A percentile compares a stretch with the other conserved stretches of the same genome.
Conservation (phyloP, 2,329 filamentous ascomycete genomes). For the Thielaviopsis musarum region DNA sequence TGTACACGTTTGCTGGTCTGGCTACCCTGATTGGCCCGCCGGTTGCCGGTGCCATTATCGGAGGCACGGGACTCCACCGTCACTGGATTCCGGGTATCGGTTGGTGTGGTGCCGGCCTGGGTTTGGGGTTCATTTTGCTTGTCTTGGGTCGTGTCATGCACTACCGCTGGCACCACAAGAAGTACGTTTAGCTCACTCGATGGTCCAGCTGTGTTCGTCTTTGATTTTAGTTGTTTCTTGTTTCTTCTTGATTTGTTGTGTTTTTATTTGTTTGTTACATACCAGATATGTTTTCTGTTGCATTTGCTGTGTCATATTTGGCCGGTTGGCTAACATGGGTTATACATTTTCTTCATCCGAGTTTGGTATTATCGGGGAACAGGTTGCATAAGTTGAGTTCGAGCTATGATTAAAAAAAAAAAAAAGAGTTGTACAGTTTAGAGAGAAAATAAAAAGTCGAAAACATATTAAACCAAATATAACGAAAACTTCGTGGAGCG, state of each 20-base stretch:
- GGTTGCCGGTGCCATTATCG: constrained; percentile 24
- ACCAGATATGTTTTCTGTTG: too few species aligned
- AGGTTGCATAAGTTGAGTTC: too few species aligned
- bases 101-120: constrained; percentile 18
- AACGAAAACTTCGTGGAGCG: too few species aligned
- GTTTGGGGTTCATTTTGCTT: constrained; percentile 16
- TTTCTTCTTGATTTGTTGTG: background rate
- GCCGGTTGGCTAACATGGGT: too few species aligned
- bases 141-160: constrained; percentile 14
- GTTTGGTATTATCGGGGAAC: too few species aligned
- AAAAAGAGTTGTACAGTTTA: too few species aligned
- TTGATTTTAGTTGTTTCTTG: background rate
- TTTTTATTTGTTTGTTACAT: background rate
- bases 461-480: too few species aligned
- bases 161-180: background rate
- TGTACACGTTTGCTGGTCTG: constrained; percentile 27
- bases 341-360: too few species aligned
- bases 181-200: background rate
- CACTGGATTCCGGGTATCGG: constrained; percentile 20
- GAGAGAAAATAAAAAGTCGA: too few species aligned
- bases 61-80: constrained; percentile 15
- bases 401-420: too few species aligned
- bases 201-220: background rate
- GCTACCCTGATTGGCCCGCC: constrained; percentile 27
- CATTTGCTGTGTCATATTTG: too few species aligned